These are phyloP conservation scores for Cytospora piceae DNA, from an alignment of 2,329 filamentous ascomycete genomes.

Conservation along the genomic window DNA sequence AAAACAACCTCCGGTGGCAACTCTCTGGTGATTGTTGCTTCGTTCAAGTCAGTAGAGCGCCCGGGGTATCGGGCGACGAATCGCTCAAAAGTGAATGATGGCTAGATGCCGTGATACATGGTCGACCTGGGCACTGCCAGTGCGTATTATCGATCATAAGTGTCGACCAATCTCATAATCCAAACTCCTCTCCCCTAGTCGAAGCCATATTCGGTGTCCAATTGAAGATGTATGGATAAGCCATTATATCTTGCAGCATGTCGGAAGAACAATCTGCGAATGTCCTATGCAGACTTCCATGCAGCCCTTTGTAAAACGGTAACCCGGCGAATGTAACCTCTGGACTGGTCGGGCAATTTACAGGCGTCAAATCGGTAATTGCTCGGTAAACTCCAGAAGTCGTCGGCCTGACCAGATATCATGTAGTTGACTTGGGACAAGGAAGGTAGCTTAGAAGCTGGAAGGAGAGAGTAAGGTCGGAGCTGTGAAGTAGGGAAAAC, in stretches of 20 bases:
- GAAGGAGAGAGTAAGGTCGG: slow-evolving; percentile 10
- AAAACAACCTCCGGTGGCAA: background rate
- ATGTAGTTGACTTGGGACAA: background rate
- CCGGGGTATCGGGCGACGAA: slow-evolving; percentile 10
- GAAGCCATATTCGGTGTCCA: background rate
- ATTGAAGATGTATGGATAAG: slow-evolving; percentile 1
- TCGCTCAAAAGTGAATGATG: background rate
- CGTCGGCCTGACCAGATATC: background rate
- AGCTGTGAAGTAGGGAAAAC: slow-evolving; percentile 12
- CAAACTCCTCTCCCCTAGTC: too few species aligned
- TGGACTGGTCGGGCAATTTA: slow-evolving; percentile 16
- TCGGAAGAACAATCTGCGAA: slow-evolving; percentile 21
- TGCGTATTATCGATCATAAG: background rate
- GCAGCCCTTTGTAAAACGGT: slow-evolving; percentile 19
- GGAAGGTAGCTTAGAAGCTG: slow-evolving; percentile 12
- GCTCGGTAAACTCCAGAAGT: background rate
- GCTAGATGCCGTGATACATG: slow-evolving; percentile 9
- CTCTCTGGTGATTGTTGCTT: background rate
- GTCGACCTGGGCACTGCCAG: slow-evolving; percentile 7
- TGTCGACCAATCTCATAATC: background rate
- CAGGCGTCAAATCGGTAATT: slow-evolving; percentile 9
- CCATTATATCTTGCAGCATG: background rate
- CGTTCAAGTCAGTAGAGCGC: slow-evolving; percentile 9
- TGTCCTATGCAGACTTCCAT: slow-evolving; percentile 25
- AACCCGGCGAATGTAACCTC: slow-evolving; percentile 4